Evolutionary conservation across 108 stramenopile genomes (phyloP), one percentile per base, ranked within the genome.

Genomic region (Aurantiochytrium sp.): DNA sequence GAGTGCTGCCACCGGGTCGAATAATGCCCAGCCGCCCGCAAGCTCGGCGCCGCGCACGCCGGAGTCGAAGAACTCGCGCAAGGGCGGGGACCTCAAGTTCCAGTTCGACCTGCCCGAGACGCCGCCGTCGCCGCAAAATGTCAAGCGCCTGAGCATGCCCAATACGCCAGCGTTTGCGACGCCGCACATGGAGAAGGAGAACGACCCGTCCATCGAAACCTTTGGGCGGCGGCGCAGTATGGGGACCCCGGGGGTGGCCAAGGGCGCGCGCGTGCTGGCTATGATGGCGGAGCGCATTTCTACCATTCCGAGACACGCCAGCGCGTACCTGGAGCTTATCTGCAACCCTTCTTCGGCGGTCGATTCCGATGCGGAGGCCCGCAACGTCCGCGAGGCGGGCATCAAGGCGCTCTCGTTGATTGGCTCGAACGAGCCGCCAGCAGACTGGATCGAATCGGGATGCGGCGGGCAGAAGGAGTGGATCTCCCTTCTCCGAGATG

Each of bases 391-490:
- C 73, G 73, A 81, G 73, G 45, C 39, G 3, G 73, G 73, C n/a
- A 81, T 81, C 1, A 81, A 81, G 45, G 73, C 73, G 1, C n/a
- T 81, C n/a, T 22, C 73, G 6, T 24, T 81, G 0, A 12, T 81
- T 12, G 73, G 73, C 12, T 41, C 73, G 6, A 42, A 12, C 12
- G 73, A 81, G 6, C 73, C 73, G n/a, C 73, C 73, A 12, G 39
- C 45, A n/a, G 73, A 48, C 42, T 81, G 73, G 73, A 24, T 81
- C n/a, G 73, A 81, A 12, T 81, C 73, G 39, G 73, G 73, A 6
- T 81, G 39, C 27, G 73, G 73, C 45, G 45, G 45, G 12, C 73
- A 81, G 73, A 24, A 41, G 12, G 73, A 81, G 30, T 81, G 73
- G 73, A 81, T 81, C 24, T 6, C 12, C 42, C 45, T 81, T 48